Conservation (phyloP, 305 asterid genomes). For the Salvia sclarea region DNA sequence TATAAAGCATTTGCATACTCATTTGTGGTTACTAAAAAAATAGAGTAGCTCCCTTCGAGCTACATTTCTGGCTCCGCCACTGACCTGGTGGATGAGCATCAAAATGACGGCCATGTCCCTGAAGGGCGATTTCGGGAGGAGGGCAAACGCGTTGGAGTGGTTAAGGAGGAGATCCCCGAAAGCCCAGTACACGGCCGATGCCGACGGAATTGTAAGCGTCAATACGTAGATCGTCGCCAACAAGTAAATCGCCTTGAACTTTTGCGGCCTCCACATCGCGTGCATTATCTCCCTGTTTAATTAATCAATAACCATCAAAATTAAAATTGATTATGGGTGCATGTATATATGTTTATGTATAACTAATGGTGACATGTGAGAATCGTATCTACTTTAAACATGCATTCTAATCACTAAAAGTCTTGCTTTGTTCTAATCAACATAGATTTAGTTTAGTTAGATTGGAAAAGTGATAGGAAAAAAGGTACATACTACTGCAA, state of each 20-base stretch:
- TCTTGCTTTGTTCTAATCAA: background rate
- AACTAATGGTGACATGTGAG: too few relatives aligned
- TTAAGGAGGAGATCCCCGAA: constrained; percentile 56
- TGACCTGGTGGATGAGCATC: constrained; percentile 59
- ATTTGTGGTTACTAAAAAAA: too few relatives aligned
- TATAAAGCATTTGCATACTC: too few relatives aligned
- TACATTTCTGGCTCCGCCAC: too few relatives aligned
- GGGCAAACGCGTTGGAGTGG: constrained; percentile 53
- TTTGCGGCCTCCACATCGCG: constrained; percentile 54
- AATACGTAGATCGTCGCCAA: constrained; percentile 42
- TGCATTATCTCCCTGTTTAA: constrained; percentile 48
- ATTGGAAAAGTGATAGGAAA: background rate
- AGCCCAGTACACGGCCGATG: constrained; percentile 58
- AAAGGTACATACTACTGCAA: too few relatives aligned
- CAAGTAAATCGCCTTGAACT: constrained; percentile 45
- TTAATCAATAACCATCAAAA: too few relatives aligned
- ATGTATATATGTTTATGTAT: too few relatives aligned
- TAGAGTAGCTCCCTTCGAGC: too few relatives aligned
- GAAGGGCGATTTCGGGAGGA: constrained; percentile 45
- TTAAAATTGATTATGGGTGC: too few relatives aligned
- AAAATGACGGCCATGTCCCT: constrained; percentile 52
- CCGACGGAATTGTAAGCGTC: constrained; percentile 46
- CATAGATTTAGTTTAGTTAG: background rate
- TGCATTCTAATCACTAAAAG: too few relatives aligned
- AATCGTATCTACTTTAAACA: background rate